These are phyloP conservation scores for Sugiyamaella castrensis DNA, from an alignment of 1,139 yeast genomes.

Conservation along the genomic window DNA sequence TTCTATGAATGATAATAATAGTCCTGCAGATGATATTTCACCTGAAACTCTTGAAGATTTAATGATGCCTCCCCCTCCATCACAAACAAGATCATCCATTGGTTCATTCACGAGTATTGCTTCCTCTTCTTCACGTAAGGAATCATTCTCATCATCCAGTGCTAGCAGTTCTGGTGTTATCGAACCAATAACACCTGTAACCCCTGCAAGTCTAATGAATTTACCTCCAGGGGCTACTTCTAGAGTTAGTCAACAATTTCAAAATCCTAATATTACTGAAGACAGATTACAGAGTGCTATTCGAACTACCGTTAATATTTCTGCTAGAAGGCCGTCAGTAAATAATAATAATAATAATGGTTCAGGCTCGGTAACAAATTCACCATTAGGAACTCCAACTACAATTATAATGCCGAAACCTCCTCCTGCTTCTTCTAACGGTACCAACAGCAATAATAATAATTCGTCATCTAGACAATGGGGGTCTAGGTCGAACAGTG, in stretches of 20 bases:
- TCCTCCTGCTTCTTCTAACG: slow-evolving; percentile 13
- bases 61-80: slow-evolving; percentile 31
- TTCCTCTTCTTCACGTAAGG: slow-evolving; percentile 11
- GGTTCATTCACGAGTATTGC: slow-evolving; percentile 15
- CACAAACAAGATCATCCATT: slow-evolving; percentile 22
- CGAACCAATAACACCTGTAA: slow-evolving; percentile 24
- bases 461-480: slow-evolving; percentile 8
- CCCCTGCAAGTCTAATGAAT: slow-evolving; percentile 44
- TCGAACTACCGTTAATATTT: slow-evolving; percentile 27
- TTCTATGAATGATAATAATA: slow-evolving; percentile 9
- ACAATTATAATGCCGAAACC: slow-evolving; percentile 24
- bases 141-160: slow-evolving; percentile 13
- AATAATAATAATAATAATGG: slow-evolving; percentile 11
- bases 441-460: slow-evolving; percentile 2
- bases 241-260: slow-evolving; percentile 11
- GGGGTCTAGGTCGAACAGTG: slow-evolving; percentile 19
- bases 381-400: slow-evolving; percentile 22
- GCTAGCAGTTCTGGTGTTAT: slow-evolving; percentile 17
- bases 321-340: slow-evolving; percentile 14
- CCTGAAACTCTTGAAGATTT: slow-evolving; percentile 31
- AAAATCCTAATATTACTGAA: slow-evolving; percentile 22
- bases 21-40: slow-evolving; percentile 27
- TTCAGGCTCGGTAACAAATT: slow-evolving; percentile 14
- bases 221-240: slow-evolving; percentile 23
- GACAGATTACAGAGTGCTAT: slow-evolving; percentile 29